Base-by-base conservation (phyloP, 1,139 yeast species). In the Debaryomyces udenii region DNA sequence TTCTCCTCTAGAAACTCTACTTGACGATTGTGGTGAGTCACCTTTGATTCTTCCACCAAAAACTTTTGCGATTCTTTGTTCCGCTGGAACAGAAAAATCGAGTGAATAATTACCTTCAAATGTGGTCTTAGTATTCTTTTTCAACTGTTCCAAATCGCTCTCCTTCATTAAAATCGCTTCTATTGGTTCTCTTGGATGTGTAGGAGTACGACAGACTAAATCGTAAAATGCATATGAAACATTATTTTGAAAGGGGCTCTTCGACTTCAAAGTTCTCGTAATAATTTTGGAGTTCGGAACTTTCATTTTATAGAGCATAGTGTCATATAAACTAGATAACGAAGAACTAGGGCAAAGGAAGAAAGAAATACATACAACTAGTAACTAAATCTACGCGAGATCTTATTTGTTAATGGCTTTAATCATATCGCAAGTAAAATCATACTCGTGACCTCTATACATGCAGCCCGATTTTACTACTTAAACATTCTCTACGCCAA, bases 31-130 rank as follows among this genome's bases (percentile, higher is more conserved):
- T 7, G 82, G 70, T 3, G 69, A 65, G 24, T 78, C 83, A 6
- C 85, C 86, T 45, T 74, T 74, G 33, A 80, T 61, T 42, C 85
- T 61, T 0, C 82, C 81, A 0, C 86, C 86, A 60, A 81, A 81
- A 2, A 81, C 75, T 41, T 59, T 64, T 15, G 64, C 63, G 51
- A 80, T 75, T 40, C 79, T 64, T 41, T 78, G 76, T 45, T 77
- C 79, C 0, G 78, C 67, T 0, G 78, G 57, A 5, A 70, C 60
- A 14, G 52, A 50, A 1, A 51, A 44, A 28, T 70, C 64, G 4
- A 66, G 53, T 3, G 55, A 47, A 34, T 74, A 68, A 47, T 73
- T 76, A 1, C 85, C 85, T 54, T 74, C 78, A 48, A 74, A 76
- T 6, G 63, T 51, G 2, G 59, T 58, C 31, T 52, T 55, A 14